Evolutionary conservation across 1,284 basidiomycete genomes (phyloP), one percentile per base, ranked within the genome.

Genomic region (Cryptococcus neoformans): DNA sequence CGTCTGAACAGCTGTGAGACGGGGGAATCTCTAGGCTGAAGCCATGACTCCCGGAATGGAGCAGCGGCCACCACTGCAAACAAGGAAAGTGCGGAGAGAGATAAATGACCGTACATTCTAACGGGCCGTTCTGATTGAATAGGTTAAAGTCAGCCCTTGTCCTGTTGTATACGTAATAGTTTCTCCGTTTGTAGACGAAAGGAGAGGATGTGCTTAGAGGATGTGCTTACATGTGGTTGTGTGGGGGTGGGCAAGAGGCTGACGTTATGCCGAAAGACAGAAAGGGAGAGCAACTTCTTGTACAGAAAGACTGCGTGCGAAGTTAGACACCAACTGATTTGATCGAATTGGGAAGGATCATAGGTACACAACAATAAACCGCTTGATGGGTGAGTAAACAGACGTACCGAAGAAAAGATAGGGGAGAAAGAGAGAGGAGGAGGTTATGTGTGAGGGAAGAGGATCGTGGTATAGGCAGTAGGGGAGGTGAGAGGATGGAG

Each of bases 21-120:
- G 4, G 55, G 38, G 16, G 62, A 59, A 50, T 69, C 65, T 44
- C 55, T n/a, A n/a, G 64, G 49, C 28, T 68, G 64, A 21, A 58
- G 59, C 62, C 60, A 66, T 35, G 54, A 35, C 40, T 62, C 58
- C 44, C 61, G 57, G 34, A 62, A 16, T 14, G 58, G 61, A 8
- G 53, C 44, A 14, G 61, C 58, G 6, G 41, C 21, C 4, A 49
- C 55, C 11, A 56, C 34, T 9, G 52, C 47, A 17, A 59, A 21
- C 28, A 56, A 39, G 12, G 55, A 51, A 34, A 58, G 48, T 41
- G 55, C 40, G 36, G 57, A 41, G 38, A 59, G 41, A 28, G 34
- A 12, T 28, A 40, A 4, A n/a, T 41, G 36, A 36, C 38, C 39
- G 38, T 17, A 51, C 49, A 51, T 51, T 44, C n/a, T 44, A n/a